Evolutionary conservation across 2,329 filamentous ascomycete genomes (phyloP).

Genomic region (Trichoderma atrobrunneum): DNA sequence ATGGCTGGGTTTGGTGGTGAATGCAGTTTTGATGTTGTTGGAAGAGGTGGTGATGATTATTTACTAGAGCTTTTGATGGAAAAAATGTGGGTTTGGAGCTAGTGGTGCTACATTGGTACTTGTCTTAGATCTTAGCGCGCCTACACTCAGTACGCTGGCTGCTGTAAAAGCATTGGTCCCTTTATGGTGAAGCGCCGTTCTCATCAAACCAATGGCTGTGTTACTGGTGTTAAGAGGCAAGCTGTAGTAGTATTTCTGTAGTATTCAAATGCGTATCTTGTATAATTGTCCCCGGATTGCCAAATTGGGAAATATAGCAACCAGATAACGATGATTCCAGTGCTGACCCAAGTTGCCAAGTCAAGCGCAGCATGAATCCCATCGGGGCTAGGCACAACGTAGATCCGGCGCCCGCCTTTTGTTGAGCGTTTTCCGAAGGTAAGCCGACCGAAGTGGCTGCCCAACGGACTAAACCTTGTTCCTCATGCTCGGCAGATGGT

Average conservation of each 20-base stretch:
- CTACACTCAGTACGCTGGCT: too few relatives aligned
- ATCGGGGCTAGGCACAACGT: background rate
- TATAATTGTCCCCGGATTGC: background rate
- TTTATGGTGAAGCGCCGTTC: background rate
- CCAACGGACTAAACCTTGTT: constrained; percentile 14
- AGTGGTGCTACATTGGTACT: background rate
- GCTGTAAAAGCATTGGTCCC: background rate
- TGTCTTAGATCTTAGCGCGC: background rate
- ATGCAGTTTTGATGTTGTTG: background rate
- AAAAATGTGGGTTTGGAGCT: constrained; percentile 10
- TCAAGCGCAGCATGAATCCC: background rate
- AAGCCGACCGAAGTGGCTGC: constrained; percentile 9
- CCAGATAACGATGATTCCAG: too few relatives aligned
- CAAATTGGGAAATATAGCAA: background rate
- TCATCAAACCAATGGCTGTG: background rate
- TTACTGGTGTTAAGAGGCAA: background rate
- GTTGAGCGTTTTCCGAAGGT: background rate
- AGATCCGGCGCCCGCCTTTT: background rate
- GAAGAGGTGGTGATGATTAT: background rate
- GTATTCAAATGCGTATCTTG: background rate
- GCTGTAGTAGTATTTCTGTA: background rate
- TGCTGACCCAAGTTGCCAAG: too few relatives aligned
- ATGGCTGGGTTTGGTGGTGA: background rate
- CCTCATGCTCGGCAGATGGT: background rate
- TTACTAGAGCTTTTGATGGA: background rate